Evolutionary conservation across 2,329 filamentous ascomycete genomes (phyloP), one percentile per base, ranked within the genome.

Genomic region (Cyphellophora attinorum): DNA sequence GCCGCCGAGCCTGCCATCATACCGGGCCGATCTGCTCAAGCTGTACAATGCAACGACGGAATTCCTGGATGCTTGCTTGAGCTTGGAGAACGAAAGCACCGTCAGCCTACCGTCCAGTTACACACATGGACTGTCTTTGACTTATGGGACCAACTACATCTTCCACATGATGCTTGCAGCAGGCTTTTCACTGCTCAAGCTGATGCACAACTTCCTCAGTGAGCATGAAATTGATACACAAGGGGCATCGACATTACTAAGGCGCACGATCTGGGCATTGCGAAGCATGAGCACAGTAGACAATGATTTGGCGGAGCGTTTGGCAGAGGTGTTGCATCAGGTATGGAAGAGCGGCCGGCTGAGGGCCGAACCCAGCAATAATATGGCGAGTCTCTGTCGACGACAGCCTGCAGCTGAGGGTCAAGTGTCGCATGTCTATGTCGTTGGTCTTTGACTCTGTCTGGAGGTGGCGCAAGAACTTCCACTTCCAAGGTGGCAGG

Each of bases 91-190:
- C 25, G 61, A 60, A 42, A 61, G 56, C 6, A 56, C 57, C 13
- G 54, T 62, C 13, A 41, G 36, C 27, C 28, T 47, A 14, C 41
- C 45, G n/a, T 47, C 46, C 11, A 44, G 33, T 31, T 51, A 33
- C 31, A 52, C 34, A 21, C 48, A 48, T 21, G 52, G 55, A 16
- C 62, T 67, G 2, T 60, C 64, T 5, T 59, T 68, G 19, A 55
- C 75, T 8, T 62, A 63, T 38, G 69, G 76, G 38, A 68, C 68
- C 12, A 76, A 71, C 46, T 79, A 80, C 50, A 67, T 81, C 37
- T 73, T 78, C 51, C 76, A 80, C 52, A 79, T 80, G 65, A 70
- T 79, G 51, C 65, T 80, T 17, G 76, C 75, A 3, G 74, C 70
- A 11, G 74, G 72, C 2, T 79, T 78, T 45, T 73, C 74, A 2